Base-by-base conservation (phyloP, 2,329 filamentous ascomycete genomes). In the Fusarium begoniae region DNA sequence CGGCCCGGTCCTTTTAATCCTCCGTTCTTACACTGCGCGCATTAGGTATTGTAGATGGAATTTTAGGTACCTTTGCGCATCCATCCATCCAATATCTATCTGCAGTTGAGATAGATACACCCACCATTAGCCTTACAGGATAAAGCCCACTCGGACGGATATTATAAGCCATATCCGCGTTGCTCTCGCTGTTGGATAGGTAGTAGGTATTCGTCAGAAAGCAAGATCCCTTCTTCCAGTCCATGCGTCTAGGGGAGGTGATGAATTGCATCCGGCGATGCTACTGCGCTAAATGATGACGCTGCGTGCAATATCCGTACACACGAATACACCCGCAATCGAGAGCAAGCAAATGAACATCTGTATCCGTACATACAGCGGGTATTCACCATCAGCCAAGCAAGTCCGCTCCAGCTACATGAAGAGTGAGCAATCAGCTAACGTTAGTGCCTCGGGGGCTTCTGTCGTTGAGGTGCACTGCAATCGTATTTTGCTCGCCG, bases 1-100 rank as follows among this genome's bases (percentile, higher is more conserved):
- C 68, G 72, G 72, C 67, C 71, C 56, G 71, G 63, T 69, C 68
- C 63, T 74, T 72, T 24, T 47, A 55, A 70, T 59, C 45, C 56
- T 43, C 55, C 50, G 32, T 63, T 63, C 63, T 70, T 41, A 45
- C 38, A 53, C 57, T 63, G 38, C 35, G 15, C 22, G 38, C 22
- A 30, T 26, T 61, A 37, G 20, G 18, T 51, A 35, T 47, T 47
- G 24, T 28, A 47, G 18, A 47, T 47, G 44, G 11, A 35, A 37
- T n/a, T 35, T 24, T 35, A 35, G 30, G 30, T 26, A 53, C 50
- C 32, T 53, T 37, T 26, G n/a, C 18, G n/a, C 50, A 53, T 53
- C 51, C 51, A 38, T 54, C 20, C 26, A 48, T 48, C 26, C 45
- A 48, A 48, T 28, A 48, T 48, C 26, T 28, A 22, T 26, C 41